Evolutionary conservation across 2,329 filamentous ascomycete species (phyloP), one percentile per base, ranked within the genome.

Genomic region (Plenodomus lindquistii): DNA sequence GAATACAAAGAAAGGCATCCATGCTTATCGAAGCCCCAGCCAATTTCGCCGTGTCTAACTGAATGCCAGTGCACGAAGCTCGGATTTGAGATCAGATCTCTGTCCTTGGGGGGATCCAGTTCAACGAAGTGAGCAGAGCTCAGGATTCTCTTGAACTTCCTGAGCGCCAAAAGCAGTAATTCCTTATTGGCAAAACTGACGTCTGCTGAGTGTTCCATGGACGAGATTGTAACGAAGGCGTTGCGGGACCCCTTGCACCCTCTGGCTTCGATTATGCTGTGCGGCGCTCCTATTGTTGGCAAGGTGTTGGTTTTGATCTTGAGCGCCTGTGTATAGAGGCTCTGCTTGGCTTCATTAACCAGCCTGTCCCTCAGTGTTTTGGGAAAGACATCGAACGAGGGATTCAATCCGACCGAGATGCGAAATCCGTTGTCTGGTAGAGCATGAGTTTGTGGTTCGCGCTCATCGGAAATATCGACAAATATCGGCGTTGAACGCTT

Each of bases 21-120:
- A 8, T 22, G 15, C n/a, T 9, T 24, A 16, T 57, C 52, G 5
- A 51, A 38, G 0, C 44, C 52, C 49, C 48, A 53, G 0, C 52
- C 49, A 21, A 51, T 44, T 21, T 53, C 37, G n/a, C 46, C 47
- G 6, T 34, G n/a, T 1, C 35, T 34, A 1, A 49, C 46, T 2
- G 51, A 48, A 7, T 51, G 47, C 4, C 40, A 18, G 13, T 40
- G 21, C 2, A 18, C 40, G 27, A 41, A 49, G 2, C 20, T 31
- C 1, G 41, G 46, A 20, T 44, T 49, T 9, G 36, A 7, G 16
- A 48, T 9, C 8, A 31, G 27, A 15, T 31, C 27, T 15, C 15
- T 15, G 13, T 37, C 9, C 13, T 37, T 9, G 4, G 16, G 16
- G 35, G 35, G 16, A 19, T 20, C 35, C 6, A 18, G 16, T 37